These are phyloP conservation scores for Copromyces sp. DNA, from an alignment of 495 filamentous ascomycete genomes.

Conservation along the genomic window DNA sequence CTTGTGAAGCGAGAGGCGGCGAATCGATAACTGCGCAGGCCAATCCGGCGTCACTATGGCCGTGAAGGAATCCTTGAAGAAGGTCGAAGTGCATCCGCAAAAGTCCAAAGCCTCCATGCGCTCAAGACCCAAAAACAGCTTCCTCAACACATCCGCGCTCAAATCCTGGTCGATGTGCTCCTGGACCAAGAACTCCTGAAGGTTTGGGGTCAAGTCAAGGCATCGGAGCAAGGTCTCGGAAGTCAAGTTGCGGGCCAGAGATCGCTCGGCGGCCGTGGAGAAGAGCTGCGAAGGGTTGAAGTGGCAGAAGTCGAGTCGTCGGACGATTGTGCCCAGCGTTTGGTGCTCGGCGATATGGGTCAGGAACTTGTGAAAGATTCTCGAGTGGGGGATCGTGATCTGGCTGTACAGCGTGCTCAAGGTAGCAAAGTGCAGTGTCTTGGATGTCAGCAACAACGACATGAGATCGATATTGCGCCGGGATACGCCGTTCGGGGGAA, in stretches of 20 bases:
- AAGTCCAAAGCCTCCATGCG: slow-evolving; percentile 66
- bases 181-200: slow-evolving; percentile 73
- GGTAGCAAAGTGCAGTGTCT: slow-evolving; percentile 64
- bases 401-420: slow-evolving; percentile 68
- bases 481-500: slow-evolving; percentile 67
- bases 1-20: slow-evolving; percentile 69
- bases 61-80: slow-evolving; percentile 53
- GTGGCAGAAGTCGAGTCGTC: slow-evolving; percentile 78
- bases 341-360: slow-evolving; percentile 60
- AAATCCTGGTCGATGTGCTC: slow-evolving; percentile 80
- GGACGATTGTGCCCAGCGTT: slow-evolving; percentile 66
- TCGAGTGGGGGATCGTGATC: slow-evolving; percentile 79
- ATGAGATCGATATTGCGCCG: slow-evolving; percentile 77
- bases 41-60: slow-evolving; percentile 27
- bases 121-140: slow-evolving; percentile 64
- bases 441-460: slow-evolving; percentile 65
- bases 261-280: slow-evolving; percentile 68
- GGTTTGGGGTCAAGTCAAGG: slow-evolving; percentile 62
- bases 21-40: slow-evolving; percentile 47
- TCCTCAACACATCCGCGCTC: slow-evolving; percentile 54
- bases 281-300: slow-evolving; percentile 79
- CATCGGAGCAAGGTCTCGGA: slow-evolving; percentile 64
- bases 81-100: slow-evolving; percentile 62
- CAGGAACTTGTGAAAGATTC: slow-evolving; percentile 79
- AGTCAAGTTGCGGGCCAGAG: slow-evolving; percentile 73